Conservation (phyloP, 257 asterid species). For the Solanum ossicruentum region DNA sequence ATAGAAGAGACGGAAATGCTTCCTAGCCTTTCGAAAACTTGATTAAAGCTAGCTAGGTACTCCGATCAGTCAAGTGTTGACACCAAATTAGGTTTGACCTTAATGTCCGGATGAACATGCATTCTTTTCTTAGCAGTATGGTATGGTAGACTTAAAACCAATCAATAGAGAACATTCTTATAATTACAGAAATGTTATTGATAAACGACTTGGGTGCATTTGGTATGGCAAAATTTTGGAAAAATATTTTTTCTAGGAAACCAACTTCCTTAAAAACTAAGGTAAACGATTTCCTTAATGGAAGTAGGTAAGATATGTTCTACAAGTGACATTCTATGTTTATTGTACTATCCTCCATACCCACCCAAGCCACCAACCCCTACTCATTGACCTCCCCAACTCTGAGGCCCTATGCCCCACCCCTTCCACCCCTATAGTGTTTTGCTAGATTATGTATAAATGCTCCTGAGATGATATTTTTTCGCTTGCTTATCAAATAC, state of each 20-base stretch:
- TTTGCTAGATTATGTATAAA: not conserved
- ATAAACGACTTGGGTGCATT: not conserved
- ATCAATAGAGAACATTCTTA: not conserved
- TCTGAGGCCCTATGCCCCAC: not conserved
- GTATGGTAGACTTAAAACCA: not conserved
- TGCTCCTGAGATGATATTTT: no score
- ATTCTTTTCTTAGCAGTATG: not conserved
- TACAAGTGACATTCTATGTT: no score
- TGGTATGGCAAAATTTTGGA: no score
- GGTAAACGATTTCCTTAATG: no score
- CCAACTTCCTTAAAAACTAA: no score
- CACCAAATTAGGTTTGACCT: not conserved
- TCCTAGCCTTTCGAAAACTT: not conserved
- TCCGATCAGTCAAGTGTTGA: not conserved
- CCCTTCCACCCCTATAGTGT: not conserved
- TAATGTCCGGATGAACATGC: not conserved
- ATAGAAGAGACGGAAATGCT: not conserved
- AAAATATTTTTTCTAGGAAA: no score
- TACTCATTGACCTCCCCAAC: not conserved
- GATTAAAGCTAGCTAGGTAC: not conserved
- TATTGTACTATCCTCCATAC: not conserved
- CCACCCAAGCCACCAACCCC: not conserved
- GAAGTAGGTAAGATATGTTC: not conserved
- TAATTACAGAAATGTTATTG: not conserved
- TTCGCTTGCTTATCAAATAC: not conserved